Evolutionary conservation across 108 stramenopile species (phyloP), one percentile per base, ranked within the genome.

Genomic region (Conticribra guillardii): DNA sequence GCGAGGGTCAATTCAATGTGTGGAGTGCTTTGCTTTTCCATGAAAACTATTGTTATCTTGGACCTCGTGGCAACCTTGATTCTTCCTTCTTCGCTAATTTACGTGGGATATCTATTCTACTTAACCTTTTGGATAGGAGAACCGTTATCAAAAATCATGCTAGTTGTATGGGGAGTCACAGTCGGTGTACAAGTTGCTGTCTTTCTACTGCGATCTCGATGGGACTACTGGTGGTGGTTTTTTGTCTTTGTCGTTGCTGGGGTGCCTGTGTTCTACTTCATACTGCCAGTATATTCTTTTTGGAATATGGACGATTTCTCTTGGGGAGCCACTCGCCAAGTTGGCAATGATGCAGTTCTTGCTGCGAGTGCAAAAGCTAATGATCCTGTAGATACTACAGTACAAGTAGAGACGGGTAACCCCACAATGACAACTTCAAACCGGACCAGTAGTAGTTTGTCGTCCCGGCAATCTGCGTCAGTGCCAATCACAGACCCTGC

Each of bases 251-350:
- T 75, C 22, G 32, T 75, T 18, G 64, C 60, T 19, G 83, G 83
- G 11, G 74, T 81, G 31, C 83, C 83, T 9, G 76, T 84, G 7
- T 84, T 84, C 60, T 84, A 84, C 65, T 81, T 84, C 50, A 56
- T 81, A 18, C 52, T 84, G 33, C 83, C 83, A 1, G 33, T 84
- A 0, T 84, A 84, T 51, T 73, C 76, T 14, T 84, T 84, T 65
- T 73, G 59, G 54, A 61, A 84, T 21, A 81, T 84, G 80, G 83
- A 84, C 64, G 83, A 84, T 32, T 81, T 84, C 54, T 68, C 65
- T 3, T 84, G 83, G 83, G 83, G 83, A 1, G 71, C 76, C 8
- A 83, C 82, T 14, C 76, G 82, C 4, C 71, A 72, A 63, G 71
- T 72, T 0, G 37, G 11, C 37, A 11, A 41, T 9, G 11, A 11